phyloP scores from a whole-genome alignment of 176 grass and related monocot genomes.

The Carex parvula region DNA sequence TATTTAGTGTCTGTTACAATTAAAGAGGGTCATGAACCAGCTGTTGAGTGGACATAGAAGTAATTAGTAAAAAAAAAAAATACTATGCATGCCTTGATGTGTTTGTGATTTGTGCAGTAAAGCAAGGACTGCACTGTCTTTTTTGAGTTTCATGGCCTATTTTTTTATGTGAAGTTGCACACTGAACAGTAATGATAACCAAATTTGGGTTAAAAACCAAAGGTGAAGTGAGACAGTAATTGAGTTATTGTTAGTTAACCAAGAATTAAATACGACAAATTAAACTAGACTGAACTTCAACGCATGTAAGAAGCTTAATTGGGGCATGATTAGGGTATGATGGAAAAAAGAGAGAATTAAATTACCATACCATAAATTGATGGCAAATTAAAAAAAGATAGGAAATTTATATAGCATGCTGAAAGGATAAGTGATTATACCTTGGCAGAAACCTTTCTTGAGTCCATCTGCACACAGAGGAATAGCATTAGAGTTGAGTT shows the following conservation, averaged over 20 bases:
- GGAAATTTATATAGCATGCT: neutral
- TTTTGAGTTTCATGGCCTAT: neutral
- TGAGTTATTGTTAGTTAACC: neutral
- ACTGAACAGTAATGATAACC: neutral
- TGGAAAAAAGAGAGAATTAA: neutral
- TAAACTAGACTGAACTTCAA: neutral
- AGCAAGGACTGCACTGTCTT: neutral
- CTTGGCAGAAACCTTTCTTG: slow-evolving; percentile 53
- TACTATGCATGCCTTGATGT: neutral
- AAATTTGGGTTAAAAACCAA: neutral
- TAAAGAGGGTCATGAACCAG: neutral
- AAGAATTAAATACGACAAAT: neutral
- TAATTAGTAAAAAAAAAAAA: neutral
- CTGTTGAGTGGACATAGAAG: neutral
- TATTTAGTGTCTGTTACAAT: slow-evolving; percentile 63
- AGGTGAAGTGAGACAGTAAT: neutral
- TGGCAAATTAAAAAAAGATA: neutral
- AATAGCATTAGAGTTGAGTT: slow-evolving; percentile 2
- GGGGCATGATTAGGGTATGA: neutral
- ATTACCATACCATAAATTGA: neutral
- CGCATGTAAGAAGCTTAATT: neutral
- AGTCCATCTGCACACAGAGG: slow-evolving; percentile 36
- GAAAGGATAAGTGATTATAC: slow-evolving; percentile 28
- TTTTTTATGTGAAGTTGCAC: neutral
- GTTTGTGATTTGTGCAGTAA: neutral